Evolutionary conservation across 1,284 basidiomycete genomes (phyloP), one percentile per base, ranked within the genome.

Genomic region (Fomitopsis schrenkii): DNA sequence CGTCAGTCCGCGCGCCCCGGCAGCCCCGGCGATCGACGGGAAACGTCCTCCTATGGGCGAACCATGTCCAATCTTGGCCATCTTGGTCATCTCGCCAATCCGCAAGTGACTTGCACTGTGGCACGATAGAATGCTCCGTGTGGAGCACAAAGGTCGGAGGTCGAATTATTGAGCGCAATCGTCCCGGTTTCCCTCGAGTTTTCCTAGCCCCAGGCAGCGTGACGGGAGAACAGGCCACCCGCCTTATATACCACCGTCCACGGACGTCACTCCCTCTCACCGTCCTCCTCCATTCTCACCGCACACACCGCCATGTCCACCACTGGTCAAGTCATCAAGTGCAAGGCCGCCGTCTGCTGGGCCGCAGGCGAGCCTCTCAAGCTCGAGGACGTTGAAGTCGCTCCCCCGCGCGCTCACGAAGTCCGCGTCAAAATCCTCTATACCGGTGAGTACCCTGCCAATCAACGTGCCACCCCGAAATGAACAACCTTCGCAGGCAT

Each of bases 341-440:
- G 95, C 83, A 96, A 95, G 76, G 95, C 95, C 57, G 96, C 96
- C 58, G 89, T 98, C 64, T 97, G 95, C 72, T 99, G 97, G 97
- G 94, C 85, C 64, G 94, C 97, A 19, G 91, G 91, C 64, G 88
- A 97, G 74, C 87, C 90, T 45, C 86, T 99, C 67, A 88, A 89
- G 67, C 80, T 98, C 70, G 97, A 99, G 76, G 87, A 93, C 40
- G 88, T 99, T 71, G 90, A 97, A 73, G 97, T 99, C 45, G 91
- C 90, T 41, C 95, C 97, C 58, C 97, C 97, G 50, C 83, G 82
- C 63, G 88, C 90, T 28, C 85, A 93, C 74, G 97, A 99, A 82
- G 97, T 99, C 68, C 84, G 97, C 64, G 94, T 98, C 74, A 86
- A 90, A 71, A 93, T 99, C 70, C 83, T 97, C 58, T 87, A 95